phyloP scores from a whole-genome alignment of 1,284 basidiomycete species.

The Ganoderma lucidum region DNA sequence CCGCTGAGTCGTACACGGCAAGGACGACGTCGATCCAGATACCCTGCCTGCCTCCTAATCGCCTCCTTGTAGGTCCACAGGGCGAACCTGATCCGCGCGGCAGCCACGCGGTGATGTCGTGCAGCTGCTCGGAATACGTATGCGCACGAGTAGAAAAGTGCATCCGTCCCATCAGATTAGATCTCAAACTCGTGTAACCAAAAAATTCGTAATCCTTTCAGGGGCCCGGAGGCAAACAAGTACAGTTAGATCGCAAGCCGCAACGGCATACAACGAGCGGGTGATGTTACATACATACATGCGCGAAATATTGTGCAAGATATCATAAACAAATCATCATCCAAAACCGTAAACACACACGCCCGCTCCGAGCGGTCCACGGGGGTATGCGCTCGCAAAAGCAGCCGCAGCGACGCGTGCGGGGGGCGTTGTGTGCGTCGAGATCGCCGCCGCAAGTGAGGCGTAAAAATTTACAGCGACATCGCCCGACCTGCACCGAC shows the following conservation, averaged over 20 bases:
- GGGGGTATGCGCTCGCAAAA: conserved; percentile 29
- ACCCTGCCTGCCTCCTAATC: conserved; percentile 20
- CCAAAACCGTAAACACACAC: neutral
- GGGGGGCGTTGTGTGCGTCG: conserved; percentile 24
- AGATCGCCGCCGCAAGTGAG: neutral
- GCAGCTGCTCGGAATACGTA: conserved; percentile 11
- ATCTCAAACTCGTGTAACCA: conserved; percentile 21
- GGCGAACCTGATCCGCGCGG: conserved; percentile 28
- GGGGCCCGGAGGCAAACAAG: conserved; percentile 18
- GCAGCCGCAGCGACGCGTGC: conserved; percentile 31
- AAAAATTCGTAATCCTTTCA: conserved; percentile 12
- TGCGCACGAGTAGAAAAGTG: conserved; percentile 7
- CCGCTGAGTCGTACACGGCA: conserved; percentile 8
- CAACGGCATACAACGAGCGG: conserved; percentile 4
- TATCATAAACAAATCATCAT: conserved; percentile 20
- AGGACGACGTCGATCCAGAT: conserved; percentile 11
- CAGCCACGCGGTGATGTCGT: conserved; percentile 27
- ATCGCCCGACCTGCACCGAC: conserved; percentile 77
- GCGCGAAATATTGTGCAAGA: conserved; percentile 18
- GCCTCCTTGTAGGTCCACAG: conserved; percentile 32
- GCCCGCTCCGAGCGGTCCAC: conserved; percentile 15
- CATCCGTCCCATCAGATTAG: conserved; percentile 23
- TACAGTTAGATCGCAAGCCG: conserved; percentile 26
- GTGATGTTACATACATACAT: conserved; percentile 23
- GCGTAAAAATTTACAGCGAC: conserved; percentile 59